Base-by-base conservation (phyloP, 1,284 basidiomycete species). In the Rhodotorula sp. region DNA sequence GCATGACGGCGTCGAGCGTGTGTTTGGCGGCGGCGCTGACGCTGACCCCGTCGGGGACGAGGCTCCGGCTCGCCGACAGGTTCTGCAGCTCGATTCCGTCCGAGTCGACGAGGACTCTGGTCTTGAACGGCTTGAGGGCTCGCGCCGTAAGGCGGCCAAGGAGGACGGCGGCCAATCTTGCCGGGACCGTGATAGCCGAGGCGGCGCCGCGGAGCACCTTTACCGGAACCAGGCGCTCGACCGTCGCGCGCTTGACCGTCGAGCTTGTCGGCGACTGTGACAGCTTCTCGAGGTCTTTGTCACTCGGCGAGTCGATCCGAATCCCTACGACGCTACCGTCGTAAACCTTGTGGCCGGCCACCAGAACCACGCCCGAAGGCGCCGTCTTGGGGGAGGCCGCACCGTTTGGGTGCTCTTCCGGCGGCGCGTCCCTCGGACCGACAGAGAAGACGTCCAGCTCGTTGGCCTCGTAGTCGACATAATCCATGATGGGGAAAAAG, bases 401-500 rank as follows among this genome's bases (percentile, higher is more conserved):
- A 4, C 47, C 38, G 45, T 38, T 34, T 15, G 43, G 47, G 49
- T 55, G 48, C 16, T 60, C 49, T 55, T 31, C 48, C 71, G 75
- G 38, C 38, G 71, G 85, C 86, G 79, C 78, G 57, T 81, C 79
- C 54, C 28, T 55, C 26, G 54, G 54, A 28, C 54, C 34, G 78
- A 76, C 18, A 93, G 87, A 55, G 50, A 91, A 81, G 21, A 86
- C 84, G 76, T 95, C 92, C 63, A 97, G 87, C 38, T 87, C 87
- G 68, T 87, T 85, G 1, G 93, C 89, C 79, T 97, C 93, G 62
- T 85, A 85, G 79, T 93, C 93, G 58, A 97, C 89, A 69, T 89
- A 89, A 66, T 89, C 86, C 61, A 95, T 84, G 67, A 93, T 85
- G 2, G 95, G 94, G 81, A 94, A 93, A 82, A 97, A 97, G 2